phyloP scores from a whole-genome alignment of 75 land plant species.

The Pinus tabuliformis region DNA sequence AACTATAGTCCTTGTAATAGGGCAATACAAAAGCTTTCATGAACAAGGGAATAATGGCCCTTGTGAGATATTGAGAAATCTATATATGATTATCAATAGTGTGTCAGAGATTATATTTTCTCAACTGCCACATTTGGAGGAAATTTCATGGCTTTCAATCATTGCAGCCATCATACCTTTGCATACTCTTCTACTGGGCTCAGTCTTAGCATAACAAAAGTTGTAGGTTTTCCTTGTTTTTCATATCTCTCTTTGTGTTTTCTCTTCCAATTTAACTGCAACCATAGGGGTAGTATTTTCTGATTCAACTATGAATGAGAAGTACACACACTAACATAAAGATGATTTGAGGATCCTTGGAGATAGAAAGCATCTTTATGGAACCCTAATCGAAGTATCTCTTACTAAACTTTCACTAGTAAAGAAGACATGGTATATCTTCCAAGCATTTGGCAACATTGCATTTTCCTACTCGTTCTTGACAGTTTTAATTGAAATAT shows the following conservation, averaged over 20 bases:
- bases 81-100: slow-evolving; percentile 32
- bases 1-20: slow-evolving; percentile 13
- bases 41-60: slow-evolving; percentile 26
- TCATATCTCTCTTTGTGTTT: neutral
- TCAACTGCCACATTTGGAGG: slow-evolving; percentile 55
- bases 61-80: slow-evolving; percentile 25
- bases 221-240: slow-evolving; percentile 14
- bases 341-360: neutral
- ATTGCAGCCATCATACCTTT: slow-evolving; percentile 78
- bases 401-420: slow-evolving; percentile 11
- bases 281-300: neutral
- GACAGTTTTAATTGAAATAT: slow-evolving; percentile 51
- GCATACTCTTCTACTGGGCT: slow-evolving; percentile 64
- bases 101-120: slow-evolving; percentile 45
- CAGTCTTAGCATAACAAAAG: slow-evolving; percentile 53
- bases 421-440: slow-evolving; percentile 32
- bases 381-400: slow-evolving; percentile 24
- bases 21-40: slow-evolving; percentile 45
- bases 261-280: neutral
- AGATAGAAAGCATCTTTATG: slow-evolving; percentile 22
- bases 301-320: too few relatives aligned
- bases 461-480: slow-evolving; percentile 67
- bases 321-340: too few relatives aligned
- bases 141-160: slow-evolving; percentile 56
- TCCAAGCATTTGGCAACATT: slow-evolving; percentile 65